Evolutionary conservation across 1,139 yeast species (phyloP), one percentile per base, ranked within the genome.

Genomic region (Hyphopichia khmerensis): DNA sequence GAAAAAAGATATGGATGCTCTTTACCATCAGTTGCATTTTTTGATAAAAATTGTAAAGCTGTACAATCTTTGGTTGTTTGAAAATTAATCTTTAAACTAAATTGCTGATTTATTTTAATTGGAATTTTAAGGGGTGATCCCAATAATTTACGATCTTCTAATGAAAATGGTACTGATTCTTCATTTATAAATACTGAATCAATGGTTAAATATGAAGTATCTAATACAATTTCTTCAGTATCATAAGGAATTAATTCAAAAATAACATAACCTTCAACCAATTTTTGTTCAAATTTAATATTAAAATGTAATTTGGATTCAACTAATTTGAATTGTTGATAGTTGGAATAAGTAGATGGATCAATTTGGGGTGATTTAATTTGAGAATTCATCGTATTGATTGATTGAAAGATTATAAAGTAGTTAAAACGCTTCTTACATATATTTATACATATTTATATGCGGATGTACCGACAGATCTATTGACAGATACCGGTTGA

Each of bases 121-220:
- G 54, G 50, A 13, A 68, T 52, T 11, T 40, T 48, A 42, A 70
- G 59, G 2, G 73, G 62, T 0, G 66, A 53, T 2, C 76, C 76
- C 44, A 57, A 65, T 3, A 67, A 66, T 32, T 59, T 45, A 35
- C 62, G 45, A 7, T 48, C 52, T 4, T 41, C 49, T 7, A 36
- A 14, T n/a, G 23, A n/a, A 19, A 18, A 36, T 18, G 17, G 3
- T 13, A 4, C 56, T 1, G 47, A 41, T 1, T 44, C 31, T 13
- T 68, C 77, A 49, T 87, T 72, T 42, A 87, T 66, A 11, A 50
- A 40, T 33, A 80, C 80, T 0, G 57, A 48, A n/a, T 64, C 51
- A 38, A 90, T 67, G 5, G 69, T 64, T 48, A 90, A 66, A 57
- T 61, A 82, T 0, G 95, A 84, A 1, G 93, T 77, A 59, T 90